These are phyloP conservation scores for Verticillium albo-atrum DNA, from an alignment of 2,329 filamentous ascomycete species.

Conservation along the genomic window DNA sequence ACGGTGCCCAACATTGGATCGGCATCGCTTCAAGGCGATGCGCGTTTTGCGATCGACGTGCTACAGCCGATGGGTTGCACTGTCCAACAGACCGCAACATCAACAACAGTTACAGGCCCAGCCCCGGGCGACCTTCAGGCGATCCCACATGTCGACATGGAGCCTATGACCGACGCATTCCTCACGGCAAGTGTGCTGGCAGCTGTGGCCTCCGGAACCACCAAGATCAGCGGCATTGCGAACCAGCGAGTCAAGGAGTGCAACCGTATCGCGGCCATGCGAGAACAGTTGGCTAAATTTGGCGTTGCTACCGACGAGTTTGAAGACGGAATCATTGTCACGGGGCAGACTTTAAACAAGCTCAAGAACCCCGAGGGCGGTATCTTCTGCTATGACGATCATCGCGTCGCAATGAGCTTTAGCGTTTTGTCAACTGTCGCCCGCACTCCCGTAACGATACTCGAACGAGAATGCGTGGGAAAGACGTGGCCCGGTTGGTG, in stretches of 20 bases:
- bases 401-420: conserved; percentile 98
- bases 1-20: conserved; percentile 96
- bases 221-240: conserved; percentile 87
- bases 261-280: conserved; percentile 94
- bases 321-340: conserved; percentile 85
- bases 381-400: conserved; percentile 93
- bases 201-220: conserved; percentile 79
- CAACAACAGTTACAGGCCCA: conserved; percentile 93
- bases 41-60: conserved; percentile 87
- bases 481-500: conserved; percentile 99
- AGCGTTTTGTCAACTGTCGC: conserved; percentile 76
- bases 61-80: conserved; percentile 89
- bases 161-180: conserved; percentile 98
- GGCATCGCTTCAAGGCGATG: conserved; percentile 87
- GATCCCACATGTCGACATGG: conserved; percentile 87
- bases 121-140: conserved; percentile 66
- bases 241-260: conserved; percentile 99
- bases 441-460: conserved; percentile 68
- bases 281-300: conserved; percentile 89
- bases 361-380: conserved; percentile 56
- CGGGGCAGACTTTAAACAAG: conserved; percentile 43
- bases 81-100: conserved; percentile 77
- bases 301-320: conserved; percentile 82
- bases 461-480: conserved; percentile 87
- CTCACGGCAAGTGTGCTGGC: conserved; percentile 90